Percentiles rank a stretch among this genome's conserved stretches.
Evolutionary conservation across 2,329 filamentous ascomycete species (phyloP).

Genomic region (Xylaria sp.): DNA sequence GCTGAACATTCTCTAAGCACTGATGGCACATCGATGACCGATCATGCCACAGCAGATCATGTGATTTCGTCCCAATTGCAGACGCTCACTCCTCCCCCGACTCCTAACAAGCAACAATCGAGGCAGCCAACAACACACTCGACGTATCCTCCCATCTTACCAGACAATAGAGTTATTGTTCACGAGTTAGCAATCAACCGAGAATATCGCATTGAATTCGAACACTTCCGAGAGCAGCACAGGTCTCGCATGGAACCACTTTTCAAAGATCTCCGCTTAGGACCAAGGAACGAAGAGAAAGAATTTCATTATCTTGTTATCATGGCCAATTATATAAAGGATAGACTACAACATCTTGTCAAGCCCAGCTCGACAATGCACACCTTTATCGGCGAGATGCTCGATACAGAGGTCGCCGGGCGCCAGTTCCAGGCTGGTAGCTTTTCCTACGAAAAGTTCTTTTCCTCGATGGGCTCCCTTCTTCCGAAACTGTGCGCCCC

Average conservation of each 20-base stretch:
- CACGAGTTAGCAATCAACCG: constrained; percentile 84
- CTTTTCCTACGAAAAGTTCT: constrained; percentile 85
- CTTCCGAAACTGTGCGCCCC: constrained; percentile 84
- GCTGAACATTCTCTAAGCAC: constrained; percentile 58
- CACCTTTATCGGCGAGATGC: constrained; percentile 76
- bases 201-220: constrained; percentile 76
- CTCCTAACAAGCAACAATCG: constrained; percentile 56
- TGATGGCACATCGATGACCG: constrained; percentile 52
- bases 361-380: constrained; percentile 78
- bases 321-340: constrained; percentile 75
- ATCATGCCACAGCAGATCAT: constrained; percentile 54
- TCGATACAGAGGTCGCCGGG: constrained; percentile 77
- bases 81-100: constrained; percentile 64
- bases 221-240: constrained; percentile 68
- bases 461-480: constrained; percentile 77
- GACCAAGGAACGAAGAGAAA: constrained; percentile 71
- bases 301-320: constrained; percentile 75
- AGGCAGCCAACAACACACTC: constrained; percentile 52
- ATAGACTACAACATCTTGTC: constrained; percentile 77
- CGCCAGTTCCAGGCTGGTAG: constrained; percentile 75
- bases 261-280: constrained; percentile 69
- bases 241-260: constrained; percentile 59
- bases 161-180: constrained; percentile 77
- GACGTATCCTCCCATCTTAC: constrained; percentile 66
- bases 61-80: constrained; percentile 56